Evolutionary conservation across 176 grass and related monocot species (phyloP).

Genomic region (Oryza rufipogon): DNA sequence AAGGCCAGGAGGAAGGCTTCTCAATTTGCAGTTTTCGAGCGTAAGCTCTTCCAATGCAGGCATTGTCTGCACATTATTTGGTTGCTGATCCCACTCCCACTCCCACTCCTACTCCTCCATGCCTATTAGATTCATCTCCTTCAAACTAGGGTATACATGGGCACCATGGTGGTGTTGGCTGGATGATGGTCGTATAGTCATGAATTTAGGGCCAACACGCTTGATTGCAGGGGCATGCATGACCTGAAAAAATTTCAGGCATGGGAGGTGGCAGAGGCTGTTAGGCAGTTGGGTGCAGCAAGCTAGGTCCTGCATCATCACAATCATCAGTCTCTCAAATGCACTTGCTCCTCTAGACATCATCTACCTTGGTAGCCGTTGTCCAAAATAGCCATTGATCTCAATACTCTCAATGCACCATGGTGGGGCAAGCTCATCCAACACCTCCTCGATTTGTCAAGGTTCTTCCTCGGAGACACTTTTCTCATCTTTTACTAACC

Average conservation of each 20-base stretch:
- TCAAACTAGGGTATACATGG: neutral
- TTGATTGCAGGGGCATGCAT: slow-evolving; percentile 13
- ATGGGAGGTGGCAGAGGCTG: slow-evolving; percentile 25
- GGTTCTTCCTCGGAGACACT: neutral
- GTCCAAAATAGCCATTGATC: slow-evolving; percentile 40
- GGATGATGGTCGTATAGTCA: neutral
- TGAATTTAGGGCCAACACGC: slow-evolving; percentile 32
- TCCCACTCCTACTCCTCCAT: slow-evolving; percentile 38
- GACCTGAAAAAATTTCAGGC: neutral
- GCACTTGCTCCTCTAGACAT: neutral
- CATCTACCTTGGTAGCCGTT: slow-evolving; percentile 33
- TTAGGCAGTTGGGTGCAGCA: slow-evolving; percentile 18
- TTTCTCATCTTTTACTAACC: neutral
- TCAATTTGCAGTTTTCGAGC: neutral
- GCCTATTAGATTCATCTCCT: neutral
- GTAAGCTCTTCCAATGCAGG: slow-evolving; percentile 4
- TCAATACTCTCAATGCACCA: neutral
- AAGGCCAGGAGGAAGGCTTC: neutral
- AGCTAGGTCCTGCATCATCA: neutral
- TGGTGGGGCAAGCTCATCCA: slow-evolving; percentile 15
- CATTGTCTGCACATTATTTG: slow-evolving; percentile 19
- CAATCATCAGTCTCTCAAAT: neutral
- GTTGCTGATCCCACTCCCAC: slow-evolving; percentile 30
- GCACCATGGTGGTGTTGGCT: neutral
- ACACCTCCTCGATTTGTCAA: neutral